Evolutionary conservation across 495 filamentous ascomycete species (phyloP), one percentile per base, ranked within the genome.

Genomic region (Parachaetomium inaequale): DNA sequence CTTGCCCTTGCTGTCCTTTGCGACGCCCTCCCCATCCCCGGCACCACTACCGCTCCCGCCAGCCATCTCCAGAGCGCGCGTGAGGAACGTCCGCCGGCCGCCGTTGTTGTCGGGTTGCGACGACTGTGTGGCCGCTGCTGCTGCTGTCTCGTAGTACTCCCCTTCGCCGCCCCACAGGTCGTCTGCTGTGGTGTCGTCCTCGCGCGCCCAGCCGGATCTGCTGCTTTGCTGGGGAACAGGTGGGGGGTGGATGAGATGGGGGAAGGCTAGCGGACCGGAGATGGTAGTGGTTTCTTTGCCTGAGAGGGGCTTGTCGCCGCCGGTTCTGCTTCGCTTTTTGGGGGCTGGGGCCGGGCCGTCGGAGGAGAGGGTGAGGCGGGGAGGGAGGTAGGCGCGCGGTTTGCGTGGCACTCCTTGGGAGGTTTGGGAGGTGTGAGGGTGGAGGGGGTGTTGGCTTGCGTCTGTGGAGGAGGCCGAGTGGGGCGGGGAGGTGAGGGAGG

Each of bases 211-310:
- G 45, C 29, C 25, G 10, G 42, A 53, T 10, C 7, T 47, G 21
- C 1, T 49, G n/a, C 34, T 54, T 19, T 34, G 52, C 2, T 28
- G 19, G 12, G 54, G 47, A 8, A 8, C 32, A 6, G 36, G 58
- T 7, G 58, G 57, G 3, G 50, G 46, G 25, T 66, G 64, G 19
- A 40, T 50, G 19, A 59, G 56, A 15, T 61, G 40, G 7, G 69
- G 67, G 45, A 72, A 70, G 14, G 69, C 69, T 10, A 69, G 26
- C 7, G 69, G 67, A 0, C 69, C 67, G 40, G 54, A 60, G 19
- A 69, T 72, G 40, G 63, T 65, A 31, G 61, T 61, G 61, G 62
- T 43, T 50, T 66, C 61, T 21, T 47, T 59, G 17, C 68, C 63
- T 2, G 19, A 14, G n/a, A 70, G 60, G 17, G 66, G 68, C 32